These are phyloP conservation scores for Trichoderma sp. DNA, from an alignment of 2,329 filamentous ascomycete species.

Conservation along the genomic window DNA sequence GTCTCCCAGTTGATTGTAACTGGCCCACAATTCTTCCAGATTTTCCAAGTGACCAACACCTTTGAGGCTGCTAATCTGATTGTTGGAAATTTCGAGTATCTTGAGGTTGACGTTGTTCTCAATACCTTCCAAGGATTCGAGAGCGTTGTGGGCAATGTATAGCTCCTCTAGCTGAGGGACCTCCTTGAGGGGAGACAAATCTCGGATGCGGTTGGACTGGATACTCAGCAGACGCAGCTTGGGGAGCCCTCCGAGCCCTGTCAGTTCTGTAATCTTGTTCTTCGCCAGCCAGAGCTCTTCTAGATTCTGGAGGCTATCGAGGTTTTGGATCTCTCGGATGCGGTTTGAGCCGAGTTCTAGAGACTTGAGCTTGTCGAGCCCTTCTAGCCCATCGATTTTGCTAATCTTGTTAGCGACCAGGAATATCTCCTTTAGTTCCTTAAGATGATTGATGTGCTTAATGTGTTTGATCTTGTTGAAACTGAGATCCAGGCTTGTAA, in stretches of 20 bases:
- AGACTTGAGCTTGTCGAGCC: constrained; percentile 72
- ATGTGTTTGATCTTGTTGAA: constrained; percentile 99
- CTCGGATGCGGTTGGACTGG: constrained; percentile 88
- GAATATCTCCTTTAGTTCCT: constrained; percentile 77
- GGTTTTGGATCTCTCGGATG: constrained; percentile 83
- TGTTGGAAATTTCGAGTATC: constrained; percentile 87
- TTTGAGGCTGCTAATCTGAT: constrained; percentile 73
- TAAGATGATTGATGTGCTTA: constrained; percentile 79
- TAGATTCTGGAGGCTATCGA: constrained; percentile 75
- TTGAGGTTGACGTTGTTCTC: constrained; percentile 66
- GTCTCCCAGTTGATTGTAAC: constrained; percentile 77
- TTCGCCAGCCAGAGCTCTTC: constrained; percentile 93
- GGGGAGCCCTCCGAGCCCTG: constrained; percentile 70
- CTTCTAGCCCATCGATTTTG: constrained; percentile 80
- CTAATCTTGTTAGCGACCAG: constrained; percentile 95
- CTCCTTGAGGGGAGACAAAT: constrained; percentile 72
- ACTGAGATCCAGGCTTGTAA: constrained; percentile 83
- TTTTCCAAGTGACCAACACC: constrained; percentile 69
- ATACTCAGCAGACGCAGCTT: constrained; percentile 89
- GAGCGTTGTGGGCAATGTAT: constrained; percentile 93
- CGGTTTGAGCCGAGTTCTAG: constrained; percentile 91
- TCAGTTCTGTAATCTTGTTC: constrained; percentile 90
- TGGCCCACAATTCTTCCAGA: constrained; percentile 92
- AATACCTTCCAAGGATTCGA: constrained; percentile 75
- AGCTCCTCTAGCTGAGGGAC: constrained; percentile 83